Conservation (phyloP, 2,329 filamentous ascomycete species). For the Aspergillus sclerotialis region DNA sequence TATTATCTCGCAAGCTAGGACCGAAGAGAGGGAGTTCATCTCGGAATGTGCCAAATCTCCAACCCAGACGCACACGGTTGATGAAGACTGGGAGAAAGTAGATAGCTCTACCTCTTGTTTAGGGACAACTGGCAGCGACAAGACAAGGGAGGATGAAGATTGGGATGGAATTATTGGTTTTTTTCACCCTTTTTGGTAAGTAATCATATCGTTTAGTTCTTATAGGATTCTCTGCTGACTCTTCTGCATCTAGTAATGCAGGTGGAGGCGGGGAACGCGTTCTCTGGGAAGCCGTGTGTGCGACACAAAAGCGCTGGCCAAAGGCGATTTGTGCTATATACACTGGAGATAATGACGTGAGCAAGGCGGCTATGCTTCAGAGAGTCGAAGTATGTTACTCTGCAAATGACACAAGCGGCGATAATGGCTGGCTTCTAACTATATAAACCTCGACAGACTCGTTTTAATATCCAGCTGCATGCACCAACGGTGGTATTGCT, state of each 20-base stretch:
- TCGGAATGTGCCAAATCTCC: slow-evolving; percentile 20
- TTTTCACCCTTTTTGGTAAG: slow-evolving; percentile 94
- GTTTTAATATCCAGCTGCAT: slow-evolving; percentile 89
- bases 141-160: slow-evolving; percentile 44
- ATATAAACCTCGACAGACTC: slow-evolving; percentile 50
- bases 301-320: slow-evolving; percentile 83
- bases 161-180: slow-evolving; percentile 89
- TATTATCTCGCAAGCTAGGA: slow-evolving; percentile 43
- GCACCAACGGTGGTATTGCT: slow-evolving; percentile 77
- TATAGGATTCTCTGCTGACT: slow-evolving; percentile 1
- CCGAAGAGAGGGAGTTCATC: slow-evolving; percentile 34
- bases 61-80: slow-evolving; percentile 32
- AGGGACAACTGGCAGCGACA: slow-evolving; percentile 38
- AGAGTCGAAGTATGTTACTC: slow-evolving; percentile 61
- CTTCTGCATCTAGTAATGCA: slow-evolving; percentile 60
- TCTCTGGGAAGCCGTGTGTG: slow-evolving; percentile 88
- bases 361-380: slow-evolving; percentile 69
- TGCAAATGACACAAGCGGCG: neutral
- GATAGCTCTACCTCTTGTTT: slow-evolving; percentile 46
- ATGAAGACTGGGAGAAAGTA: slow-evolving; percentile 66
- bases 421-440: neutral
- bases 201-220: neutral
- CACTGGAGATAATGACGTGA: slow-evolving; percentile 86
- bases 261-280: slow-evolving; percentile 94
- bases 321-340: slow-evolving; percentile 87